phyloP scores from a whole-genome alignment of 1,139 yeast genomes.

The Geotrichum restrictum region DNA sequence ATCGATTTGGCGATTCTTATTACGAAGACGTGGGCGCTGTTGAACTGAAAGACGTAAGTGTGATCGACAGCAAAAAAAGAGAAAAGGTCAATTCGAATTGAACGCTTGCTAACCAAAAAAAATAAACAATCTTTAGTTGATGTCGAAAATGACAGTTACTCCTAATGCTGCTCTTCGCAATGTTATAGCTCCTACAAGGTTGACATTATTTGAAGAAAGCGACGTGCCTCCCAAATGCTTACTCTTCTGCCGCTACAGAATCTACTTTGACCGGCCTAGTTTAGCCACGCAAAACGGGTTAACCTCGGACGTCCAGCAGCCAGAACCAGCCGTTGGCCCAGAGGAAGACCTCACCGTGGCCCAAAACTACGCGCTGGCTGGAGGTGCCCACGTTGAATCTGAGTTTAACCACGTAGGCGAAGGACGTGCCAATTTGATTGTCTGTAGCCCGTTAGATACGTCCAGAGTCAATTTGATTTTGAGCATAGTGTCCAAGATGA shows the following conservation, averaged over 20 bases:
- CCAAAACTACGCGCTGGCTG: slow-evolving; percentile 15
- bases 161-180: neutral
- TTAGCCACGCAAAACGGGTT: neutral
- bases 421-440: slow-evolving; percentile 9
- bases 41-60: slow-evolving; percentile 18
- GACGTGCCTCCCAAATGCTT: slow-evolving; percentile 3
- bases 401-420: slow-evolving; percentile 10
- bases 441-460: slow-evolving; percentile 4
- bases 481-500: slow-evolving; percentile 15
- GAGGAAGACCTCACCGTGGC: slow-evolving; percentile 9
- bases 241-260: slow-evolving; percentile 1
- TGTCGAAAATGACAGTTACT: slow-evolving; percentile 7
- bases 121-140: too few relatives aligned
- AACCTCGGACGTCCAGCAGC: neutral
- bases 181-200: slow-evolving; percentile 7
- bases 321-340: slow-evolving; percentile 6
- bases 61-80: too few relatives aligned
- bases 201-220: neutral
- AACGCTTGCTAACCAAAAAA: too few relatives aligned
- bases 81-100: too few relatives aligned
- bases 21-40: slow-evolving; percentile 3
- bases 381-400: slow-evolving; percentile 7
- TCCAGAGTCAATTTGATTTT: slow-evolving; percentile 18
- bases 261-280: slow-evolving; percentile 13
- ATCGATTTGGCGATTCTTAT: slow-evolving; percentile 36